These are phyloP conservation scores for Suhomyces canberraensis DNA, from an alignment of 805 yeast species.

Conservation along the genomic window DNA sequence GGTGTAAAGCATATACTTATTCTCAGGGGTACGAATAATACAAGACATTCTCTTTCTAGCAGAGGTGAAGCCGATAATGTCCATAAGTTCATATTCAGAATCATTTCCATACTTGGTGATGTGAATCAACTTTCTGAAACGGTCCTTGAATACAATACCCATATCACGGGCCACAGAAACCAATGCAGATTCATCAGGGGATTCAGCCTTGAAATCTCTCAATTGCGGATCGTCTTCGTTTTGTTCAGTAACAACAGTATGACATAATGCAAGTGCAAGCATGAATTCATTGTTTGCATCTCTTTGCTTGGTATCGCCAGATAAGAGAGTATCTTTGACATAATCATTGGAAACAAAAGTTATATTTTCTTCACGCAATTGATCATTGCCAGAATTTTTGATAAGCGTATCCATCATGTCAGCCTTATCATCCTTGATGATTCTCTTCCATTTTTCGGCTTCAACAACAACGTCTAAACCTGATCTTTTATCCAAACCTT, in stretches of 20 bases:
- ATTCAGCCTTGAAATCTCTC: slow-evolving; percentile 66
- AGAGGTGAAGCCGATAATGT: slow-evolving; percentile 62
- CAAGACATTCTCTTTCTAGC: slow-evolving; percentile 79
- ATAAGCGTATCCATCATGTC: slow-evolving; percentile 49
- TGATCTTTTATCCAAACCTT: slow-evolving; percentile 73
- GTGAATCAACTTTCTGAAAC: slow-evolving; percentile 46
- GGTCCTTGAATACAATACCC: slow-evolving; percentile 60
- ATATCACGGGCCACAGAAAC: slow-evolving; percentile 74
- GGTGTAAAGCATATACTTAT: slow-evolving; percentile 45
- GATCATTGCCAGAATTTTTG: slow-evolving; percentile 16
- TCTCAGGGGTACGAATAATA: slow-evolving; percentile 46
- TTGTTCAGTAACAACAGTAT: slow-evolving; percentile 65
- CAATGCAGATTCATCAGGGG: slow-evolving; percentile 80
- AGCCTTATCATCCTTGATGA: slow-evolving; percentile 54
- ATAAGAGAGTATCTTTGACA: slow-evolving; percentile 47
- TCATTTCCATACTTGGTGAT: slow-evolving; percentile 46
- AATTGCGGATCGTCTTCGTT: slow-evolving; percentile 36
- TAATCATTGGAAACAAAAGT: slow-evolving; percentile 64
- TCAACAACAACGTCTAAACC: slow-evolving; percentile 73
- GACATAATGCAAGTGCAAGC: slow-evolving; percentile 68
- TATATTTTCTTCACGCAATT: slow-evolving; percentile 46
- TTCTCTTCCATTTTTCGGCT: slow-evolving; percentile 46
- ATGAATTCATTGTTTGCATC: slow-evolving; percentile 55
- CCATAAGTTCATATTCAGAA: slow-evolving; percentile 47
- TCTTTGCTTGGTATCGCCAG: slow-evolving; percentile 33